Evolutionary conservation across 1,284 basidiomycete species (phyloP).

Genomic region (Trametes hirsuta): DNA sequence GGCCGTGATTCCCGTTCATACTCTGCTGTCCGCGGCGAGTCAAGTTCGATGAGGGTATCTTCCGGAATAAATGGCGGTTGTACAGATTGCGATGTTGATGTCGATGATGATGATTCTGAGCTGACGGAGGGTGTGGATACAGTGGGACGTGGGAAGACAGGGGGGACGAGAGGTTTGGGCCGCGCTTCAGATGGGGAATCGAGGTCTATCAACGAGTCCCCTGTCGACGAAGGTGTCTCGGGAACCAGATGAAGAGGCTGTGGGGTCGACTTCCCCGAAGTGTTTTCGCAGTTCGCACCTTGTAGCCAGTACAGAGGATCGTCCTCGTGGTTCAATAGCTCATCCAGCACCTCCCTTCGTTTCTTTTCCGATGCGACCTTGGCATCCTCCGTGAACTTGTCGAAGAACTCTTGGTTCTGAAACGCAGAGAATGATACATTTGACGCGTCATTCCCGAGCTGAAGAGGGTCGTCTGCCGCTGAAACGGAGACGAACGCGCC

Average conservation of each 20-base stretch:
- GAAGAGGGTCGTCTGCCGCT: constrained; percentile 59
- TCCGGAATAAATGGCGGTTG: not conserved
- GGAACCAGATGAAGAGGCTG: constrained; percentile 5
- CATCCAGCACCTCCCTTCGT: constrained; percentile 57
- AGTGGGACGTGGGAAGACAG: not conserved
- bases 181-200: constrained; percentile 14
- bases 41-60: constrained; percentile 11
- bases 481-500: constrained; percentile 71
- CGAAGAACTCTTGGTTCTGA: constrained; percentile 54
- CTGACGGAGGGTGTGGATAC: not conserved
- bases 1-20: constrained; percentile 11
- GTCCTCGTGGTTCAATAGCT: constrained; percentile 64
- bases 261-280: constrained; percentile 21
- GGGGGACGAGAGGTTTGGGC: not conserved
- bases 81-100: not conserved
- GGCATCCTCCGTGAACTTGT: constrained; percentile 57
- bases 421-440: constrained; percentile 24
- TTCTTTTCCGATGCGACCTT: constrained; percentile 54
- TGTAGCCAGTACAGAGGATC: constrained; percentile 63
- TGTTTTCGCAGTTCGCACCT: constrained; percentile 8
- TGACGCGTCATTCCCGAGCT: constrained; percentile 24
- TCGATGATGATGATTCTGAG: not conserved
- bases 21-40: not conserved
- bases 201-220: constrained; percentile 21
- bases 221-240: not conserved